Percentiles rank a stretch among this genome's conserved stretches.
Evolutionary conservation across 805 yeast genomes (phyloP).

Genomic region (Candida hispaniensis): DNA sequence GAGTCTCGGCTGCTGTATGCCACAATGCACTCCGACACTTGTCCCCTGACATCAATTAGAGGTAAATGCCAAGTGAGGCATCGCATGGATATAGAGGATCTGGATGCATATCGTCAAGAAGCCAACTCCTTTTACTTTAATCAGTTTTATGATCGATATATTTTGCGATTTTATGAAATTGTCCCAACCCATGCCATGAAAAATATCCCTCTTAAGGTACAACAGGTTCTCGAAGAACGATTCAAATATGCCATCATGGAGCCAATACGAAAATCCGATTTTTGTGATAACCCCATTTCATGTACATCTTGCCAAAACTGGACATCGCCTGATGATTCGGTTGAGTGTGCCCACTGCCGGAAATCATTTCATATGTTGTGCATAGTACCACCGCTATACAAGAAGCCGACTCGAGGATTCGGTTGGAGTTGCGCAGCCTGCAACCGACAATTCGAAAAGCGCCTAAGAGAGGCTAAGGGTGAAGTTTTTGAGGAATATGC

Average conservation of each 20-base stretch:
- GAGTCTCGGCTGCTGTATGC: slow-evolving; percentile 75
- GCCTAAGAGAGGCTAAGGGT: slow-evolving; percentile 22
- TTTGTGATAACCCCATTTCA: slow-evolving; percentile 50
- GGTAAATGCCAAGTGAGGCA: slow-evolving; percentile 68
- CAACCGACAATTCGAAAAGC: slow-evolving; percentile 29
- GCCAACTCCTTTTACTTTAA: slow-evolving; percentile 79
- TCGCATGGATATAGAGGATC: slow-evolving; percentile 49
- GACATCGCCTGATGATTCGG: slow-evolving; percentile 65
- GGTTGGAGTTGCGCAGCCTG: slow-evolving; percentile 86
- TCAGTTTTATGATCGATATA: slow-evolving; percentile 74
- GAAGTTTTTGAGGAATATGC: slow-evolving; percentile 10
- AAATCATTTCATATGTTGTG: slow-evolving; percentile 69
- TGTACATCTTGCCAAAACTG: slow-evolving; percentile 78
- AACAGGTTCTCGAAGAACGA: slow-evolving; percentile 51
- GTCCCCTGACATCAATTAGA: slow-evolving; percentile 64
- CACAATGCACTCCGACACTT: slow-evolving; percentile 74
- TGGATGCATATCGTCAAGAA: slow-evolving; percentile 42
- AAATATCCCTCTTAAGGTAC: slow-evolving; percentile 48
- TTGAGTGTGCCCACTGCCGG: slow-evolving; percentile 70
- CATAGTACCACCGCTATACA: slow-evolving; percentile 69
- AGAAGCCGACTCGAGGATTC: slow-evolving; percentile 76
- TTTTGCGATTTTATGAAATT: slow-evolving; percentile 71
- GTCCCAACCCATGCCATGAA: slow-evolving; percentile 50
- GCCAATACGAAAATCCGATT: slow-evolving; percentile 49
- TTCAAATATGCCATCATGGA: slow-evolving; percentile 71